phyloP scores from a whole-genome alignment of 139 green algal genomes.

The Yamagishiella unicocca region DNA sequence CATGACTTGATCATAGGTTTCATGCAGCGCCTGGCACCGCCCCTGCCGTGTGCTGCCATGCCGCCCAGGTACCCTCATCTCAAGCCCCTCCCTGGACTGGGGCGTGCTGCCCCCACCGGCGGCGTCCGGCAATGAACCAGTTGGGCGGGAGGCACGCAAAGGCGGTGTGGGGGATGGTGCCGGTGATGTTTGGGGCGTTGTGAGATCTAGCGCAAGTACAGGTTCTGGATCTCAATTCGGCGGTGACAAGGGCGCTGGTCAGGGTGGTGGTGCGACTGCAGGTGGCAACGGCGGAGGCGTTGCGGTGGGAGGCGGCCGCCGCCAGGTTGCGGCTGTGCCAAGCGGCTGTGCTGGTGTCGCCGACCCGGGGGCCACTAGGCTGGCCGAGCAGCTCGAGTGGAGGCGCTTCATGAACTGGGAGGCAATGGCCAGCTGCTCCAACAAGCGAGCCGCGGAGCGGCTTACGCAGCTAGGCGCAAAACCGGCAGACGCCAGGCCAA shows the following conservation, averaged over 20 bases:
- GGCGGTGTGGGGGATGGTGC: background rate
- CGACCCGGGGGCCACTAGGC: background rate
- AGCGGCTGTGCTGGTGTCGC: background rate
- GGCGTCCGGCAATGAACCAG: no score
- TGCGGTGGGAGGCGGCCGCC: background rate
- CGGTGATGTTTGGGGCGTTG: background rate
- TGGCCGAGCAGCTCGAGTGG: conserved; percentile 22
- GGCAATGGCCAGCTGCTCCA: background rate
- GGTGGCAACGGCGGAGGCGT: background rate
- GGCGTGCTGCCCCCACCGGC: background rate
- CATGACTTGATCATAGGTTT: no score
- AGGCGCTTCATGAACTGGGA: conserved; percentile 45
- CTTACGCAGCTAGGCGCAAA: no score
- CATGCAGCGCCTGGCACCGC: no score
- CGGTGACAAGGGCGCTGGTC: background rate
- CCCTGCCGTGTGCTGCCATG: background rate
- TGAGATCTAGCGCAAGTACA: no score
- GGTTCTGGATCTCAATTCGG: no score
- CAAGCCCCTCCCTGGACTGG: background rate
- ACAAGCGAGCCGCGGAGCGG: background rate
- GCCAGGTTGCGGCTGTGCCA: background rate
- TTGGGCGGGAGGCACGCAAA: no score
- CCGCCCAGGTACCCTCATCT: background rate
- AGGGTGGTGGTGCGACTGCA: background rate
- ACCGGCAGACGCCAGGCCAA: no score